These are phyloP conservation scores for Cercospora nicotianae DNA, from an alignment of 2,329 filamentous ascomycete species.

Conservation along the genomic window DNA sequence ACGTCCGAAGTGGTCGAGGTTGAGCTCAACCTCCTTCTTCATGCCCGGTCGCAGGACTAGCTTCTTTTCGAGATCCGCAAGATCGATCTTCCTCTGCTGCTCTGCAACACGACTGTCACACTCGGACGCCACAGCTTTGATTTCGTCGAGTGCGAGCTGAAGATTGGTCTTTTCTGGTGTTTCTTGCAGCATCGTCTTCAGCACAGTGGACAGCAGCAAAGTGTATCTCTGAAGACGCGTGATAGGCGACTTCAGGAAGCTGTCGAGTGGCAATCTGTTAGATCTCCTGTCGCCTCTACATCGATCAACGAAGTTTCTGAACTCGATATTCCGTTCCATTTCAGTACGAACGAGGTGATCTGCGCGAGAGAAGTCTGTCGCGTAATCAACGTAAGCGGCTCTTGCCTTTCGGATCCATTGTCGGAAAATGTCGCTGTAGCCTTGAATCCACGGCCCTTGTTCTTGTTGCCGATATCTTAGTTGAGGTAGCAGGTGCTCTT, in stretches of 20 bases:
- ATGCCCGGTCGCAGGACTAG: slow-evolving; percentile 84
- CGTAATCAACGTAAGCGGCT: slow-evolving; percentile 86
- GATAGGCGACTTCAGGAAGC: slow-evolving; percentile 89
- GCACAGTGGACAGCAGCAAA: slow-evolving; percentile 76
- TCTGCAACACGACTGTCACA: slow-evolving; percentile 92
- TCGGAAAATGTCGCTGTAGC: slow-evolving; percentile 94
- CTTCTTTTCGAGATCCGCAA: slow-evolving; percentile 80
- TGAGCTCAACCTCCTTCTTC: slow-evolving; percentile 76
- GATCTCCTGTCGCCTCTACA: slow-evolving; percentile 76
- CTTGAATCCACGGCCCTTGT: slow-evolving; percentile 89
- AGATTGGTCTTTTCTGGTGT: slow-evolving; percentile 89
- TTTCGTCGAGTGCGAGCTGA: slow-evolving; percentile 81
- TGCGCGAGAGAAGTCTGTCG: slow-evolving; percentile 80
- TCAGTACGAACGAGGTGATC: slow-evolving; percentile 82
- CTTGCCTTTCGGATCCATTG: slow-evolving; percentile 98
- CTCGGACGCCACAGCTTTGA: slow-evolving; percentile 82
- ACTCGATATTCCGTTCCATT: slow-evolving; percentile 78
- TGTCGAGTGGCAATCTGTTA: slow-evolving; percentile 86
- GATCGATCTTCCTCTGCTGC: slow-evolving; percentile 83
- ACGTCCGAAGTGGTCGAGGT: slow-evolving; percentile 89
- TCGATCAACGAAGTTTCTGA: slow-evolving; percentile 80
- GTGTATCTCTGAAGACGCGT: slow-evolving; percentile 89
- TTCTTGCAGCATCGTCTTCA: slow-evolving; percentile 79
- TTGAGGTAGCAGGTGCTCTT: slow-evolving; percentile 86
- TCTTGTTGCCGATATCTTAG: slow-evolving; percentile 96